Evolutionary conservation across 2,329 filamentous ascomycete genomes (phyloP).

Genomic region (Shiraia sp.): DNA sequence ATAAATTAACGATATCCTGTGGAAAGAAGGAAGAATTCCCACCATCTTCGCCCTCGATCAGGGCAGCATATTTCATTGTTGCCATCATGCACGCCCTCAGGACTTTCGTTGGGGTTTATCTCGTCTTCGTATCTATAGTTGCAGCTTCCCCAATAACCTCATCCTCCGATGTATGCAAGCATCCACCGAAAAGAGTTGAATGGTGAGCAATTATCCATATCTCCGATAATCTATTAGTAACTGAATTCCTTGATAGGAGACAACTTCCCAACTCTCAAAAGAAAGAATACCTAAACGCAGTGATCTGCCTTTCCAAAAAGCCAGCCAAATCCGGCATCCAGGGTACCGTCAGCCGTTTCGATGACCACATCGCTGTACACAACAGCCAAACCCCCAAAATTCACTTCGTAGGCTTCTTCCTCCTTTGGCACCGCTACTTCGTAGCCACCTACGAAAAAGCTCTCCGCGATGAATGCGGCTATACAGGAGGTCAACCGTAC

Average conservation of each 20-base stretch:
- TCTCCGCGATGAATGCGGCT: constrained; percentile 27
- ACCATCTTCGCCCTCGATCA: too few species aligned
- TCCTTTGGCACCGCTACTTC: constrained; percentile 30
- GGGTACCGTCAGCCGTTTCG: constrained; percentile 23
- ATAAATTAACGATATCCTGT: too few species aligned
- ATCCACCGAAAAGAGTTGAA: constrained; percentile 19
- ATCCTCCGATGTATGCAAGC: constrained; percentile 8
- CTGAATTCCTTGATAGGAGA: constrained; percentile 11
- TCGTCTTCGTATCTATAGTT: constrained; percentile 10
- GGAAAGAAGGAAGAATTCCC: too few species aligned
- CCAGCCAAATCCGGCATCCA: constrained; percentile 18
- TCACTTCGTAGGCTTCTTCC: constrained; percentile 31
- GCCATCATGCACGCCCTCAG: constrained; percentile 7
- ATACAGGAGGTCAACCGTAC: constrained; percentile 41
- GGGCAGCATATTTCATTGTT: too few species aligned
- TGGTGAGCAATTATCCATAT: constrained; percentile 10
- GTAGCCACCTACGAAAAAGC: constrained; percentile 26
- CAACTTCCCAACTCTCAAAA: constrained; percentile 18
- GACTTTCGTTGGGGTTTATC: constrained; percentile 5
- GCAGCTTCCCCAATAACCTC: constrained; percentile 9
- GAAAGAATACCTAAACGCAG: constrained; percentile 27
- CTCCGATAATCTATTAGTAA: constrained; percentile 1
- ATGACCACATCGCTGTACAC: constrained; percentile 30
- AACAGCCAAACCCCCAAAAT: constrained; percentile 22
- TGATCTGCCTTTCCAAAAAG: constrained; percentile 24